These are phyloP conservation scores for Thalassiosira ordinaria DNA, from an alignment of 352 stramenopile species.

Conservation along the genomic window DNA sequence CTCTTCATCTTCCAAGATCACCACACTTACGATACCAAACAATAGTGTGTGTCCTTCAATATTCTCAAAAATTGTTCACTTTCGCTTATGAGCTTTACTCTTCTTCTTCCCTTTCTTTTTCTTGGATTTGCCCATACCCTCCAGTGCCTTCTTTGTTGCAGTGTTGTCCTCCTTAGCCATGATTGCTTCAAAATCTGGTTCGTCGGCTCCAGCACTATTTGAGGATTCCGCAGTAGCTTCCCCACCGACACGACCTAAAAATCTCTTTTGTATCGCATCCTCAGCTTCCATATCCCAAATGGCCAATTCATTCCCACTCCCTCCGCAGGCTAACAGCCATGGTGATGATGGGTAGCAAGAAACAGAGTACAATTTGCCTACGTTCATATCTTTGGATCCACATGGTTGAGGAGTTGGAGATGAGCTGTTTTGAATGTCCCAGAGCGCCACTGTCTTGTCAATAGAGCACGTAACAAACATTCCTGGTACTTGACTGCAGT, in stretches of 20 bases:
- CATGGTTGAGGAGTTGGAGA: constrained; percentile 57
- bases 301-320: constrained; percentile 79
- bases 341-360: constrained; percentile 83
- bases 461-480: constrained; percentile 94
- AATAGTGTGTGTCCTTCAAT: no score
- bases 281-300: constrained; percentile 84
- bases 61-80: background rate
- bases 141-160: constrained; percentile 44
- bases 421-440: constrained; percentile 86
- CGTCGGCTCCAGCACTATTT: constrained; percentile 9
- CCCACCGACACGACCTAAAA: constrained; percentile 56
- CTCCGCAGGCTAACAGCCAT: constrained; percentile 82
- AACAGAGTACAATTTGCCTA: constrained; percentile 82
- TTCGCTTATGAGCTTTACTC: constrained; percentile 54
- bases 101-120: constrained; percentile 71
- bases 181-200: constrained; percentile 66
- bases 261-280: constrained; percentile 73
- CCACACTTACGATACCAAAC: no score
- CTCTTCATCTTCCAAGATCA: no score
- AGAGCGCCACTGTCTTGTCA: constrained; percentile 99
- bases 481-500: constrained; percentile 87
- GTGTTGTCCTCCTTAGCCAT: constrained; percentile 50
- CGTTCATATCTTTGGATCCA: constrained; percentile 84
- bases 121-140: constrained; percentile 60
- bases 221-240: background rate